Evolutionary conservation across 192 early-diverging fungal genomes (phyloP).

Genomic region (Pilaira anomala): DNA sequence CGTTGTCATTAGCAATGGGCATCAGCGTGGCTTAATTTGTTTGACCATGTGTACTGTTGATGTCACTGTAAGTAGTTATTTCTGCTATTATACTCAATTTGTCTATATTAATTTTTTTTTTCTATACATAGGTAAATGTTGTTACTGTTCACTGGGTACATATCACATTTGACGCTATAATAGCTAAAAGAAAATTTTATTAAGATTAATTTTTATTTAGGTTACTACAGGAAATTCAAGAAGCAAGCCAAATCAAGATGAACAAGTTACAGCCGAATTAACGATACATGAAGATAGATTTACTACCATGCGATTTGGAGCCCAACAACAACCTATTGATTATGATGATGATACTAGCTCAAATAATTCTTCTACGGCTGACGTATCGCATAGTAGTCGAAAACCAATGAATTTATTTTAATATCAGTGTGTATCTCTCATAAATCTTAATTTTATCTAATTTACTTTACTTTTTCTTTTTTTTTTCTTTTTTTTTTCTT

Average conservation of each 20-base stretch:
- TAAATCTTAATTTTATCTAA: too few species aligned
- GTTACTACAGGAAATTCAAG: slow-evolving; percentile 11
- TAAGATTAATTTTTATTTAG: slow-evolving; percentile 3
- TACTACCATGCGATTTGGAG: too few species aligned
- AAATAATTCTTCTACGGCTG: too few species aligned
- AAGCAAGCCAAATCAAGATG: background rate
- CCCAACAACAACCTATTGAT: too few species aligned
- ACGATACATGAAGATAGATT: slow-evolving; percentile 16
- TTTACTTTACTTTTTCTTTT: too few species aligned
- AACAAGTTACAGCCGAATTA: slow-evolving; percentile 14
- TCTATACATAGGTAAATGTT: slow-evolving; percentile 31
- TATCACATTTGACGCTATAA: background rate
- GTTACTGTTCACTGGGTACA: slow-evolving; percentile 36
- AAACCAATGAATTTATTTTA: too few species aligned
- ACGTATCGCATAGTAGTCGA: too few species aligned
- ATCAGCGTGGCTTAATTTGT: slow-evolving; percentile 48
- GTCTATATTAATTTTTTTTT: background rate
- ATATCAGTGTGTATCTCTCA: too few species aligned
- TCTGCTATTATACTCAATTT: background rate
- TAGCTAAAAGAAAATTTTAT: background rate
- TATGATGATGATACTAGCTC: too few species aligned
- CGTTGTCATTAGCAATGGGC: slow-evolving; percentile 39
- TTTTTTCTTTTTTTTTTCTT: too few species aligned
- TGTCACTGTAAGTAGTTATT: slow-evolving; percentile 39
- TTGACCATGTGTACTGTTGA: slow-evolving; percentile 52